These are phyloP conservation scores for Phytophthora fragariaefolia DNA, from an alignment of 352 stramenopile genomes.

Conservation along the genomic window DNA sequence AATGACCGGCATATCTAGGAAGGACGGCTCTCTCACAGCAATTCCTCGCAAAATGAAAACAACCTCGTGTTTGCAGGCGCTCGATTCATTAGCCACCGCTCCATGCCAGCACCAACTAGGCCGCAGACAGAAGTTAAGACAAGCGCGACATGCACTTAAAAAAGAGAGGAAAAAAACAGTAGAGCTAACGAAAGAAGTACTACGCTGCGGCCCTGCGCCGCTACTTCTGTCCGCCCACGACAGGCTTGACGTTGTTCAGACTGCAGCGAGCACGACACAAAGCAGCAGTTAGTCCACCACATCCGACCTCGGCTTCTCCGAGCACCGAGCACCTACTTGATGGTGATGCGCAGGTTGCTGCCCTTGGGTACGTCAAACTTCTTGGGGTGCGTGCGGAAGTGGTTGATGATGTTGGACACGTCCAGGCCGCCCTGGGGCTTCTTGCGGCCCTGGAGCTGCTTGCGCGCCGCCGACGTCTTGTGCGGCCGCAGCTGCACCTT, in stretches of 20 bases:
- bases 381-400: slow-evolving; percentile 77
- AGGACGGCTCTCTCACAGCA: slow-evolving; percentile 9
- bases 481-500: slow-evolving; percentile 51
- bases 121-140: slow-evolving; percentile 1
- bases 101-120: slow-evolving; percentile 10
- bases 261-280: slow-evolving; percentile 33
- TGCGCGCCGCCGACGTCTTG: slow-evolving; percentile 51
- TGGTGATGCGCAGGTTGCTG: slow-evolving; percentile 81
- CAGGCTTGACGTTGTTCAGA: slow-evolving; percentile 76
- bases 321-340: slow-evolving; percentile 57
- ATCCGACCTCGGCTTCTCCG: neutral
- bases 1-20: too few relatives aligned
- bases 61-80: slow-evolving; percentile 39
- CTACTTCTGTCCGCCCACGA: slow-evolving; percentile 73
- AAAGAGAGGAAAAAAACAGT: slow-evolving; percentile 9
- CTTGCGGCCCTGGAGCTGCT: slow-evolving; percentile 33
- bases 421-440: slow-evolving; percentile 46
- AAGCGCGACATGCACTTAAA: slow-evolving; percentile 8
- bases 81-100: slow-evolving; percentile 27
- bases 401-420: slow-evolving; percentile 81
- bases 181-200: slow-evolving; percentile 4
- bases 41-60: neutral
- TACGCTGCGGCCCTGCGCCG: slow-evolving; percentile 6
- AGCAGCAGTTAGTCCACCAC: slow-evolving; percentile 14
- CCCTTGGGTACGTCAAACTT: slow-evolving; percentile 86